A percentile compares a stretch with the other conserved stretches of the same genome.
Evolutionary conservation across 2,329 filamentous ascomycete species (phyloP).

Genomic region (Eutypella sp.): DNA sequence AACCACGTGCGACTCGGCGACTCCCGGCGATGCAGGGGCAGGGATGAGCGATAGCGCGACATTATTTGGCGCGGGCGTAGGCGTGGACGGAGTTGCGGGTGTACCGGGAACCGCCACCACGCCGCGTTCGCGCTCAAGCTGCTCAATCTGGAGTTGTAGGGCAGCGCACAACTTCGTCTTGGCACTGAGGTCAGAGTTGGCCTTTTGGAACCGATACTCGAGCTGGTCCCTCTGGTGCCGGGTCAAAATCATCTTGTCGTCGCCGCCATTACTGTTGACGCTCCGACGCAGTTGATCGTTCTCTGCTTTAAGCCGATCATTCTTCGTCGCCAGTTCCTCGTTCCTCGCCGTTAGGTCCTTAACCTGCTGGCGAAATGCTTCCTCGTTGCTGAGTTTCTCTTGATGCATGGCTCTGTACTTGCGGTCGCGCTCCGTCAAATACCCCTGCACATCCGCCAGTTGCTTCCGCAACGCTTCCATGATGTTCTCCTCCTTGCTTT

Average conservation of each 20-base stretch:
- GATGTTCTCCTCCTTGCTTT: no score
- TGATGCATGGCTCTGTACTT: constrained; percentile 18
- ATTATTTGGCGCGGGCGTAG: no score
- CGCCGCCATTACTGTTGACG: background rate
- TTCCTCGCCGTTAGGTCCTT: constrained; percentile 9
- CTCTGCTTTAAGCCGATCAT: constrained; percentile 15
- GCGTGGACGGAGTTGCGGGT: no score
- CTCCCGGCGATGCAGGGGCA: constrained; percentile 1
- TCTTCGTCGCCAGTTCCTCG: constrained; percentile 10
- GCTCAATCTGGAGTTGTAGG: constrained; percentile 11
- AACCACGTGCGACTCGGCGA: constrained; percentile 14
- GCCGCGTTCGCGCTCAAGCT: no score
- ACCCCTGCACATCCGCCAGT: constrained; percentile 21
- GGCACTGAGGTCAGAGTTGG: constrained; percentile 10
- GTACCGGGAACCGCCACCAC: no score
- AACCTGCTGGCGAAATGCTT: no score
- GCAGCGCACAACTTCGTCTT: constrained; percentile 14
- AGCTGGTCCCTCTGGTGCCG: constrained; percentile 13
- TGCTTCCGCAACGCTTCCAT: constrained; percentile 24
- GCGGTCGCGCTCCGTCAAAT: constrained; percentile 17
- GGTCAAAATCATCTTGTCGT: constrained; percentile 12
- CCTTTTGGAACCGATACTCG: constrained; percentile 11
- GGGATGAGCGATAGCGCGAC: no score
- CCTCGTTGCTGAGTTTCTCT: no score
- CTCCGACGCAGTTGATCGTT: constrained; percentile 4